phyloP scores from a whole-genome alignment of 306 rosid species.

The Dryas octopetala region DNA sequence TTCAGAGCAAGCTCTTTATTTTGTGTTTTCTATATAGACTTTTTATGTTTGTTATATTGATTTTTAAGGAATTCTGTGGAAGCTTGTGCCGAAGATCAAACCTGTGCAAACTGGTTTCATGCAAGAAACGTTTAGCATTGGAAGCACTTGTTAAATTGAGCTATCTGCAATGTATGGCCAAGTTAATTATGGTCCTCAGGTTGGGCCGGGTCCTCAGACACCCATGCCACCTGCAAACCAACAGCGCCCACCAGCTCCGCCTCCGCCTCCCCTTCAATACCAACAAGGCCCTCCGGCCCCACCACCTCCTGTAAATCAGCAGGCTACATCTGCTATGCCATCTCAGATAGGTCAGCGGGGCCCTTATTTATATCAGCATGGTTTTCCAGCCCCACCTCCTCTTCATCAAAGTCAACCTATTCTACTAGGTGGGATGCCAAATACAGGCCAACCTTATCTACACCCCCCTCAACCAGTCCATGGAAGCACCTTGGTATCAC shows the following conservation, averaged over 20 bases:
- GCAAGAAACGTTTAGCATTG: slow-evolving; percentile 19
- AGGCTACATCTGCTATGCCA: slow-evolving; percentile 26
- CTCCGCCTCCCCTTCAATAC: slow-evolving; percentile 21
- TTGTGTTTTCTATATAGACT: neutral
- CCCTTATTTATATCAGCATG: slow-evolving; percentile 41
- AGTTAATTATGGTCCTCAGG: slow-evolving; percentile 47
- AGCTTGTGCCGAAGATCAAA: slow-evolving; percentile 18
- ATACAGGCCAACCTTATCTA: slow-evolving; percentile 40
- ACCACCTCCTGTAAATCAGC: slow-evolving; percentile 28
- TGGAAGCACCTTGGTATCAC: slow-evolving; percentile 44
- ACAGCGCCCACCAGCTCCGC: slow-evolving; percentile 41
- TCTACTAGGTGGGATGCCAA: slow-evolving; percentile 34
- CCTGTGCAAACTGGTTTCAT: slow-evolving; percentile 29
- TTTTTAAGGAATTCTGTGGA: neutral
- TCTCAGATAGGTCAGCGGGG: slow-evolving; percentile 41
- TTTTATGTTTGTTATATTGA: neutral
- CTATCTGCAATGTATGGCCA: slow-evolving; percentile 62
- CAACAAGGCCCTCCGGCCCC: slow-evolving; percentile 31
- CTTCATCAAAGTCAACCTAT: slow-evolving; percentile 34
- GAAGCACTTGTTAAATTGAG: slow-evolving; percentile 16
- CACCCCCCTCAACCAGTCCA: slow-evolving; percentile 39
- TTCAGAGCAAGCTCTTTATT: neutral
- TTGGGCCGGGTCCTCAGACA: slow-evolving; percentile 45
- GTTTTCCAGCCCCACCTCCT: slow-evolving; percentile 39
- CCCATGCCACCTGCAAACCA: slow-evolving; percentile 48